phyloP scores from a whole-genome alignment of 495 filamentous ascomycete genomes.

The Neurospora sp. region DNA sequence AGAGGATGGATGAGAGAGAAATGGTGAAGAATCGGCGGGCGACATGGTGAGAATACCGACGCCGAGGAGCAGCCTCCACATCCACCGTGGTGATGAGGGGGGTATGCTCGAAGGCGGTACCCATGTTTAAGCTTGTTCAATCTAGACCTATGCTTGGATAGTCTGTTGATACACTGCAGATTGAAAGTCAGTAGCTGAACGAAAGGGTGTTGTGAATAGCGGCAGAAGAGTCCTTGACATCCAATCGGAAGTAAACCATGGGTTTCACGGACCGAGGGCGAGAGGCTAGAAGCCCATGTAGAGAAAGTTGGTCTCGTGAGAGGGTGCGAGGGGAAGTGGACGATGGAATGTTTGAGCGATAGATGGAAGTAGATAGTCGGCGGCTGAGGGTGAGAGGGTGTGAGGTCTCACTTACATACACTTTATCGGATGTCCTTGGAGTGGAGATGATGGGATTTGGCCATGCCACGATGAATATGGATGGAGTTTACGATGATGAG shows the following conservation, averaged over 20 bases:
- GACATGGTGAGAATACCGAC: conserved; percentile 57
- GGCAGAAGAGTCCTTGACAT: background rate
- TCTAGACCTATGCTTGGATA: background rate
- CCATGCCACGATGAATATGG: background rate
- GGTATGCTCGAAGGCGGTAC: conserved; percentile 41
- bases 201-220: background rate
- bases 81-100: conserved; percentile 51
- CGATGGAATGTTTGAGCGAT: background rate
- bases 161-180: background rate
- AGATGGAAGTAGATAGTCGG: background rate
- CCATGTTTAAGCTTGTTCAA: background rate
- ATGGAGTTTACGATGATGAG: background rate
- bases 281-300: background rate
- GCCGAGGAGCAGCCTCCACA: conserved; percentile 36
- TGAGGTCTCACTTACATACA: background rate
- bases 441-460: background rate
- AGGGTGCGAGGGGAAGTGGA: background rate
- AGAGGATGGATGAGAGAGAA: conserved; percentile 42
- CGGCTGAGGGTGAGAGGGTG: background rate
- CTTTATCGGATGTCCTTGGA: background rate
- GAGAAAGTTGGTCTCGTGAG: background rate
- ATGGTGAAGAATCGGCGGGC: conserved; percentile 66
- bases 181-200: background rate
- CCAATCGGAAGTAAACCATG: background rate
- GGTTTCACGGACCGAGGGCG: background rate